These are phyloP conservation scores for Diospyros kaki DNA, from an alignment of 148 eudicot species.

Conservation along the genomic window DNA sequence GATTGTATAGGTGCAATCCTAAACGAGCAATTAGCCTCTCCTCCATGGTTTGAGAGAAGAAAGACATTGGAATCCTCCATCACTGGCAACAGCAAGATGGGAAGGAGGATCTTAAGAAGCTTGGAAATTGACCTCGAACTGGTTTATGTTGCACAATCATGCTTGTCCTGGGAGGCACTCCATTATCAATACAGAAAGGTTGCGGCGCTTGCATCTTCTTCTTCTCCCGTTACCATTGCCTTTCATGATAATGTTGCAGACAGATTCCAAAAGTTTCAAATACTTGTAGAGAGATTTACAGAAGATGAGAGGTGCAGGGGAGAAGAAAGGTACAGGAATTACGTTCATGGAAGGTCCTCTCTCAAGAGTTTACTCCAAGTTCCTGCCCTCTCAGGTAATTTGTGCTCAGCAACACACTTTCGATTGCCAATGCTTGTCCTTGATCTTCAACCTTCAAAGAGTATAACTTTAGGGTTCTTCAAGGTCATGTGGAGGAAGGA, in stretches of 20 bases:
- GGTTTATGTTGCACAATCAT: slow-evolving; percentile 36
- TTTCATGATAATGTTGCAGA: slow-evolving; percentile 13
- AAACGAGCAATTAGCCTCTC: slow-evolving; percentile 14
- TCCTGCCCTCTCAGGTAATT: slow-evolving; percentile 25
- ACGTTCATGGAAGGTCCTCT: slow-evolving; percentile 19
- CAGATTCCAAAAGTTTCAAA: slow-evolving; percentile 25
- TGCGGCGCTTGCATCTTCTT: slow-evolving; percentile 8
- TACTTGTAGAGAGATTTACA: slow-evolving; percentile 27
- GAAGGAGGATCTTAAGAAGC: slow-evolving; percentile 24
- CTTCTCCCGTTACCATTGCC: neutral
- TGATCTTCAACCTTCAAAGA: too few species aligned
- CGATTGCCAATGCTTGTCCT: too few species aligned
- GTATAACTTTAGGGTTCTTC: neutral
- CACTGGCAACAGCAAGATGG: slow-evolving; percentile 10
- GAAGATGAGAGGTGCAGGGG: slow-evolving; percentile 25
- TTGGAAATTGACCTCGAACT: slow-evolving; percentile 34
- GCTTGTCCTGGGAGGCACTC: slow-evolving; percentile 45
- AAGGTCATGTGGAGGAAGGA: slow-evolving; percentile 7
- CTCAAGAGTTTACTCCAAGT: slow-evolving; percentile 23
- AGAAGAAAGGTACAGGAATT: slow-evolving; percentile 10
- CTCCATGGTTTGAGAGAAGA: slow-evolving; percentile 7
- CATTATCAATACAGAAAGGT: slow-evolving; percentile 32
- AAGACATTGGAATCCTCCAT: slow-evolving; percentile 12
- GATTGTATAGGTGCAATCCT: slow-evolving; percentile 20
- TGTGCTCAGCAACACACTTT: too few species aligned